A percentile compares a stretch with the other conserved stretches of the same genome.
Conservation (phyloP, 108 stramenopile genomes). For the Nitzschia sp. region DNA sequence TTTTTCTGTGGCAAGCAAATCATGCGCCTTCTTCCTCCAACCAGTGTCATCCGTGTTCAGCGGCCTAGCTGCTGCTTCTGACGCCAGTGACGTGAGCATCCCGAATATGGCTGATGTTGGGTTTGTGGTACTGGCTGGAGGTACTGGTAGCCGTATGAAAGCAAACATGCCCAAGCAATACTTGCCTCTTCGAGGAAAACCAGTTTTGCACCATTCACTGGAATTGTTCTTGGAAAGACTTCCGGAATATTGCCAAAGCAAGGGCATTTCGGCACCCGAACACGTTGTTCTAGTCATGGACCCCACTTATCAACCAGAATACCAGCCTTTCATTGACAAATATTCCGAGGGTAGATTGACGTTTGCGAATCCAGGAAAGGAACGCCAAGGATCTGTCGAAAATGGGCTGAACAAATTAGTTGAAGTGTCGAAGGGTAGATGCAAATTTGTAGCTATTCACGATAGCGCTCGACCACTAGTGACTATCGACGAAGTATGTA, state of each 20-base stretch:
- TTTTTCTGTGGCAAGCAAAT: neutral
- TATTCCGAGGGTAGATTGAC: conserved; percentile 54
- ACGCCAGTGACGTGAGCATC: conserved; percentile 2
- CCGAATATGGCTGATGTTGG: conserved; percentile 71
- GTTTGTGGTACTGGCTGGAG: conserved; percentile 89
- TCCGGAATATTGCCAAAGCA: conserved; percentile 28
- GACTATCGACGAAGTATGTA: conserved; percentile 74
- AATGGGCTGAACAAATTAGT: conserved; percentile 79
- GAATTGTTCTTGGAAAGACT: conserved; percentile 83
- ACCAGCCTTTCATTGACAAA: conserved; percentile 63
- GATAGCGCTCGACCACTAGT: conserved; percentile 93
- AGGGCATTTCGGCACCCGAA: conserved; percentile 35
- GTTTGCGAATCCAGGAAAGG: conserved; percentile 91
- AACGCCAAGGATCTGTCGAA: conserved; percentile 92
- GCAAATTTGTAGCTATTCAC: conserved; percentile 83
- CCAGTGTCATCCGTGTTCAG: neutral
- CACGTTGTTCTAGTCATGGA: conserved; percentile 90
- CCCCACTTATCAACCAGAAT: conserved; percentile 85
- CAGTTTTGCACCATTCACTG: conserved; percentile 88
- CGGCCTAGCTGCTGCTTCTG: neutral
- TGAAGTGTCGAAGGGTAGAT: conserved; percentile 40
- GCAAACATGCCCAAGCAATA: conserved; percentile 93
- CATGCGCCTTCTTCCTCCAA: neutral
- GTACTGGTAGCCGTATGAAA: conserved; percentile 95
- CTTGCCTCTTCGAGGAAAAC: conserved; percentile 67